Conservation (phyloP, 495 filamentous ascomycete species). For the Penicillium crystallinum region DNA sequence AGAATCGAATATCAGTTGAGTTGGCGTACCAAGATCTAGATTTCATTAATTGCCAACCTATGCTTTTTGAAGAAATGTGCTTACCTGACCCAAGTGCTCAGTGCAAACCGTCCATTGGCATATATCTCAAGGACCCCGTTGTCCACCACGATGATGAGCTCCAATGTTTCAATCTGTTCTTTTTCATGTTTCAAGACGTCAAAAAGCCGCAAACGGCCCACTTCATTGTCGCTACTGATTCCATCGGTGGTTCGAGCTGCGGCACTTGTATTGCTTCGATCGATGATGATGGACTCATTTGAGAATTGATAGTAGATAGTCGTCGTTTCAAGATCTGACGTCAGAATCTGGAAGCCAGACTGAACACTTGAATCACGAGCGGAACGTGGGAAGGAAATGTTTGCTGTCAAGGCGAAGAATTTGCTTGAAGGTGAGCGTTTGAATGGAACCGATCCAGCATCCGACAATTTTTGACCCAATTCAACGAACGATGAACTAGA, state of each 20-base stretch:
- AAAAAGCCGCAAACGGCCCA: constrained; percentile 15
- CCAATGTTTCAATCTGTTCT: constrained; percentile 14
- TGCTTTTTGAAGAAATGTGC: neutral
- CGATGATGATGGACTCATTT: constrained; percentile 20
- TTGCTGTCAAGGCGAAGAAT: constrained; percentile 11
- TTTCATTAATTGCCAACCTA: neutral
- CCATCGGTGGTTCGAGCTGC: constrained; percentile 13
- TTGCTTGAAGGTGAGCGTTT: constrained; percentile 9
- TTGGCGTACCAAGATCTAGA: constrained; percentile 19
- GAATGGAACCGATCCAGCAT: constrained; percentile 8
- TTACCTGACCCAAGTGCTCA: constrained; percentile 19
- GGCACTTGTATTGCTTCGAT: constrained; percentile 19
- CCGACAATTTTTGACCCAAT: constrained; percentile 1
- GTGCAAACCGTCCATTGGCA: constrained; percentile 20
- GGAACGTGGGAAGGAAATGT: constrained; percentile 11
- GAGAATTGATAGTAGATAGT: constrained; percentile 23
- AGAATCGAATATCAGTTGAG: constrained; percentile 19
- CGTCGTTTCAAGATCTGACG: constrained; percentile 13
- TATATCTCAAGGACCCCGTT: constrained; percentile 18
- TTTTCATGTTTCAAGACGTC: constrained; percentile 4
- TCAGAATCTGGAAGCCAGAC: constrained; percentile 17
- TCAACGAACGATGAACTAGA: constrained; percentile 1
- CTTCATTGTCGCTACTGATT: constrained; percentile 10
- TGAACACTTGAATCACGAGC: constrained; percentile 13
- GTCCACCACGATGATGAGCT: constrained; percentile 17